A percentile compares a stretch with the other conserved stretches of the same genome.
Evolutionary conservation across 2,329 filamentous ascomycete genomes (phyloP).

Genomic region (Sporothrix curviconia): DNA sequence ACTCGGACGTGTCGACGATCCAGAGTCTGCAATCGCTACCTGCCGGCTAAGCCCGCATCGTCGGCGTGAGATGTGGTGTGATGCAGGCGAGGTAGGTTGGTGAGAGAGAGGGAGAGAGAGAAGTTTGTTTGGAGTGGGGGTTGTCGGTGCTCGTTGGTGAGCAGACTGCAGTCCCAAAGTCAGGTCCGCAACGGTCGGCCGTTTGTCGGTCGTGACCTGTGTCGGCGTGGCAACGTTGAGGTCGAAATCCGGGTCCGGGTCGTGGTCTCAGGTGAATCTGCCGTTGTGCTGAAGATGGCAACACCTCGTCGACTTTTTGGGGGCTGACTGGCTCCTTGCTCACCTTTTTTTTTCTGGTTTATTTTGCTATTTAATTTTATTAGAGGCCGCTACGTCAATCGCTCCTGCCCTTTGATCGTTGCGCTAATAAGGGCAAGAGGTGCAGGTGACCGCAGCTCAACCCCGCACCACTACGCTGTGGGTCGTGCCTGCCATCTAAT

Average conservation of each 20-base stretch:
- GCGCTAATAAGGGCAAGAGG: constrained; percentile 9
- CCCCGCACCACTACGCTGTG: constrained; percentile 14
- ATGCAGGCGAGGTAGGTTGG: neutral
- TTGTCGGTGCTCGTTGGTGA: too few relatives aligned
- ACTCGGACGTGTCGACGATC: too few relatives aligned
- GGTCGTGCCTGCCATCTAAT: constrained; percentile 3
- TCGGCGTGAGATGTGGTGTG: neutral
- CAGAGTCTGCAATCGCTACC: too few relatives aligned
- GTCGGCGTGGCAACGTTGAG: neutral
- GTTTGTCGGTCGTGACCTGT: neutral
- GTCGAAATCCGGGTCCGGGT: neutral
- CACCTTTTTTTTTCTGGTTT: neutral
- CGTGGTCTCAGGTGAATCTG: neutral
- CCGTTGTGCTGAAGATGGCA: too few relatives aligned
- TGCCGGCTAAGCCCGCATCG: neutral
- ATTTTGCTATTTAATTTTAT: constrained; percentile 6
- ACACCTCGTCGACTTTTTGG: too few relatives aligned
- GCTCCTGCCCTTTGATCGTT: constrained; percentile 5
- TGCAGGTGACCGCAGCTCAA: constrained; percentile 16
- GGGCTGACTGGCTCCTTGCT: too few relatives aligned
- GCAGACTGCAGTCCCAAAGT: neutral
- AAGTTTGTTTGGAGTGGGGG: too few relatives aligned
- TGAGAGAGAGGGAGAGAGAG: too few relatives aligned
- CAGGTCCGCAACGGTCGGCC: neutral
- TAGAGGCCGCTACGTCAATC: neutral